Conservation (phyloP, 148 eudicot genomes). For the Vaccinium vitisidaea region DNA sequence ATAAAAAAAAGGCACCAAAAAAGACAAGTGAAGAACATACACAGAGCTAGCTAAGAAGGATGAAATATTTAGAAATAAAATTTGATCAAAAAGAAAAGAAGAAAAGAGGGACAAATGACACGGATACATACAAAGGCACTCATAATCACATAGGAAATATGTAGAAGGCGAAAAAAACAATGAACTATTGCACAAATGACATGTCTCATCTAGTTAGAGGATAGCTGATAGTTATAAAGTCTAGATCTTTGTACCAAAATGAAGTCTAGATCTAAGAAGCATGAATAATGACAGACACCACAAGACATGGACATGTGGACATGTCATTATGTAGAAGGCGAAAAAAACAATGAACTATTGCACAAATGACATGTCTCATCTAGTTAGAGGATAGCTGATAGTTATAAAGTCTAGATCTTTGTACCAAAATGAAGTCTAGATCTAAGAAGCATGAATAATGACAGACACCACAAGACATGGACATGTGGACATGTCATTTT, state of each 20-base stretch:
- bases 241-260: too few relatives aligned
- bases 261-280: not conserved
- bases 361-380: not conserved
- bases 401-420: not conserved
- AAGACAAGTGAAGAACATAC: not conserved
- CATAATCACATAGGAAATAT: not conserved
- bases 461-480: not conserved
- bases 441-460: not conserved
- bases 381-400: not conserved
- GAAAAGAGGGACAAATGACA: not conserved
- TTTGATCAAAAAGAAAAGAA: not conserved
- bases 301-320: not conserved
- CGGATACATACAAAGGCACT: not conserved
- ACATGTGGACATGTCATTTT: not conserved
- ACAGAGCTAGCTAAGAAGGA: not conserved
- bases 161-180: not conserved
- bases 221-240: not conserved
- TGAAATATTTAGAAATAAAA: slow-evolving; percentile 8
- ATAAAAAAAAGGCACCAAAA: slow-evolving; percentile 7
- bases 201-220: not conserved
- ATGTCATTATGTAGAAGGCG: not conserved
- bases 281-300: not conserved
- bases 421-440: too few relatives aligned
- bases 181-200: not conserved
- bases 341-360: not conserved